Conservation (phyloP, 441 rosid genomes). For the Pelargonium australe region DNA sequence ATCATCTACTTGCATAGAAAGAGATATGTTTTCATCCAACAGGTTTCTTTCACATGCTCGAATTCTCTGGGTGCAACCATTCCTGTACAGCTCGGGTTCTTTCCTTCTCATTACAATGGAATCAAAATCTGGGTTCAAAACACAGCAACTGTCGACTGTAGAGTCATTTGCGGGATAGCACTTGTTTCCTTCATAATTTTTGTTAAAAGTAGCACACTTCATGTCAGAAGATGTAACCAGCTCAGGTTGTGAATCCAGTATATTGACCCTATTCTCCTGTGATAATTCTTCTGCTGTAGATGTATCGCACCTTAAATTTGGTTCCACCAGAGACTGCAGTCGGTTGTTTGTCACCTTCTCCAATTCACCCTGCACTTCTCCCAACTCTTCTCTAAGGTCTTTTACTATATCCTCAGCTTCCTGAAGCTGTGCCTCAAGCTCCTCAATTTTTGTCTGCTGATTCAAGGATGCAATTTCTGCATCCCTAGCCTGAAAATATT, state of each 20-base stretch:
- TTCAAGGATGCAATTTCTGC: constrained; percentile 43
- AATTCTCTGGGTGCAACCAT: constrained; percentile 57
- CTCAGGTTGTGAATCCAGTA: constrained; percentile 31
- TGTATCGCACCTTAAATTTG: constrained; percentile 20
- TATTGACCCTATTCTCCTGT: constrained; percentile 28
- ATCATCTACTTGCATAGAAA: constrained; percentile 32
- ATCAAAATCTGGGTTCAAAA: constrained; percentile 51
- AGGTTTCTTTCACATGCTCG: constrained; percentile 45
- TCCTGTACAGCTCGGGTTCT: constrained; percentile 50
- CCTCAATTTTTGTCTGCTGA: constrained; percentile 66
- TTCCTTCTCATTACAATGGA: constrained; percentile 66
- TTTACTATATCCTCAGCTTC: constrained; percentile 88
- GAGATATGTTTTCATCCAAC: constrained; percentile 35
- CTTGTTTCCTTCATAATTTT: constrained; percentile 25
- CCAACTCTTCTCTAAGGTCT: constrained; percentile 73
- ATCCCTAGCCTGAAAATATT: constrained; percentile 48
- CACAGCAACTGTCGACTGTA: constrained; percentile 33
- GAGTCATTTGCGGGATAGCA: constrained; percentile 29
- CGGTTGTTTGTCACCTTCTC: constrained; percentile 34
- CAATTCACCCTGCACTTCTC: constrained; percentile 56
- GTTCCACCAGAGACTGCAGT: constrained; percentile 23
- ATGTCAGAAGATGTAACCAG: constrained; percentile 29
- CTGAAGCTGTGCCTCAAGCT: constrained; percentile 82
- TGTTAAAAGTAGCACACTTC: constrained; percentile 28
- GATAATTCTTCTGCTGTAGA: constrained; percentile 17